A percentile compares a stretch with the other conserved stretches of the same genome.
These are phyloP conservation scores for Zymoseptoria ardabiliae DNA, from an alignment of 2,329 filamentous ascomycete species.

Conservation along the genomic window DNA sequence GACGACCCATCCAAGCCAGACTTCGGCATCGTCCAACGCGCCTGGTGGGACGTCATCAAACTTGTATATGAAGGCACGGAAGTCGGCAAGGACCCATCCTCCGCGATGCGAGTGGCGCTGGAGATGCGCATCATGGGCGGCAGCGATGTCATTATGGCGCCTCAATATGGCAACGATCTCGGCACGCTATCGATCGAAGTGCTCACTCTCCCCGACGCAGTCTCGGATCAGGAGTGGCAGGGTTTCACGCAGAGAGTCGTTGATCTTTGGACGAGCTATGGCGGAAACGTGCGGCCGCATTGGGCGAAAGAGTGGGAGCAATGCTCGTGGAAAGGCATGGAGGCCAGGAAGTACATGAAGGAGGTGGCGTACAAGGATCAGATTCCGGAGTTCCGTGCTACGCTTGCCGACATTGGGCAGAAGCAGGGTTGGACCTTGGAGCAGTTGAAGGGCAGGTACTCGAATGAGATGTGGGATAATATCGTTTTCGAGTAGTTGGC, in stretches of 20 bases:
- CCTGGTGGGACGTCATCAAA: slow-evolving; percentile 47
- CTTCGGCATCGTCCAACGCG: slow-evolving; percentile 37
- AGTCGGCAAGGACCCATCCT: slow-evolving; percentile 4
- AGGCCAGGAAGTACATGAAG: slow-evolving; percentile 1
- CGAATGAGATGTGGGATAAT: slow-evolving; percentile 9
- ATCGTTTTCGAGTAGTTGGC: slow-evolving; percentile 2
- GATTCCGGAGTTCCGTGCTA: slow-evolving; percentile 5
- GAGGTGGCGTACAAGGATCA: slow-evolving; percentile 3
- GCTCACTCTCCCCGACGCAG: slow-evolving; percentile 31
- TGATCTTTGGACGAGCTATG: slow-evolving; percentile 38
- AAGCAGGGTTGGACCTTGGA: slow-evolving; percentile 10
- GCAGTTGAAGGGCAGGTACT: slow-evolving; percentile 8
- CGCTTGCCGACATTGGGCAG: slow-evolving; percentile 3
- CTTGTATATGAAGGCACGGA: slow-evolving; percentile 32
- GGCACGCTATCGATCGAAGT: slow-evolving; percentile 8
- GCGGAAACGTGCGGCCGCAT: slow-evolving; percentile 37
- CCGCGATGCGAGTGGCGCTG: slow-evolving; percentile 24
- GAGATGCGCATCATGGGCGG: slow-evolving; percentile 11
- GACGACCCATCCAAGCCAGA: slow-evolving; percentile 33
- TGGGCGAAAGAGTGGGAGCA: slow-evolving; percentile 41
- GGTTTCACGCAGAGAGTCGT: slow-evolving; percentile 37
- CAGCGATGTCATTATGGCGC: slow-evolving; percentile 6
- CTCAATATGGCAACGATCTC: slow-evolving; percentile 5
- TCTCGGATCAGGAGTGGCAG: slow-evolving; percentile 31
- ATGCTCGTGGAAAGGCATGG: not conserved